Conservation (phyloP, 345 rosid genomes). For the Geranium rotundifolium region DNA sequence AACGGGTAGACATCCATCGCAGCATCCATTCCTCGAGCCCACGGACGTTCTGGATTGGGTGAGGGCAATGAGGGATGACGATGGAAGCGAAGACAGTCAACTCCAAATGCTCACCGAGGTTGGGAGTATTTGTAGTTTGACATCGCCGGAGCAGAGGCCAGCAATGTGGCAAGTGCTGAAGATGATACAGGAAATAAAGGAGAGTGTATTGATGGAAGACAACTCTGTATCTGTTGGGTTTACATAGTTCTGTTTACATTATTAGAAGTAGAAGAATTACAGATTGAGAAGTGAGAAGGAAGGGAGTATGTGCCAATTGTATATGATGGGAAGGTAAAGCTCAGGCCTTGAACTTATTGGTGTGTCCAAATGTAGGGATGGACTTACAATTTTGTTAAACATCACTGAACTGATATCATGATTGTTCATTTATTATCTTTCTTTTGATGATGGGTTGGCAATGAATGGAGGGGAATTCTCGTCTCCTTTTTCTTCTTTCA, state of each 20-base stretch:
- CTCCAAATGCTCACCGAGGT: constrained; percentile 79
- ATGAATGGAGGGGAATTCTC: background rate
- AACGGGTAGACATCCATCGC: constrained; percentile 68
- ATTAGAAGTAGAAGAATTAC: background rate
- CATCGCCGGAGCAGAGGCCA: constrained; percentile 84
- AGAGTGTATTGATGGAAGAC: constrained; percentile 36
- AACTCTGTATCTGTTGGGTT: constrained; percentile 14
- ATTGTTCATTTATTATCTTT: background rate
- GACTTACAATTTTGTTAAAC: background rate
- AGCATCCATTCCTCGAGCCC: constrained; percentile 71
- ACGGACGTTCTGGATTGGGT: constrained; percentile 80
- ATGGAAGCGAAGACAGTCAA: constrained; percentile 37
- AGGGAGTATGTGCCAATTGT: background rate
- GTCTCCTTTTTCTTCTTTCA: background rate
- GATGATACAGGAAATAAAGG: constrained; percentile 81
- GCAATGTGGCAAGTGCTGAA: constrained; percentile 83
- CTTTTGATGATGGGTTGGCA: background rate
- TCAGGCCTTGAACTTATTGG: background rate
- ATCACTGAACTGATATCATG: background rate
- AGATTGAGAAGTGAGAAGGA: background rate
- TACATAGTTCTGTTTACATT: constrained; percentile 5
- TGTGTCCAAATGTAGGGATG: background rate
- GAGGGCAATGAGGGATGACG: constrained; percentile 52
- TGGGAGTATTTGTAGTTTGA: constrained; percentile 70
- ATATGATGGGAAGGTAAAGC: background rate